Evolutionary conservation across 75 land plant species (phyloP).

Genomic region (Cunninghamia lanceolata): DNA sequence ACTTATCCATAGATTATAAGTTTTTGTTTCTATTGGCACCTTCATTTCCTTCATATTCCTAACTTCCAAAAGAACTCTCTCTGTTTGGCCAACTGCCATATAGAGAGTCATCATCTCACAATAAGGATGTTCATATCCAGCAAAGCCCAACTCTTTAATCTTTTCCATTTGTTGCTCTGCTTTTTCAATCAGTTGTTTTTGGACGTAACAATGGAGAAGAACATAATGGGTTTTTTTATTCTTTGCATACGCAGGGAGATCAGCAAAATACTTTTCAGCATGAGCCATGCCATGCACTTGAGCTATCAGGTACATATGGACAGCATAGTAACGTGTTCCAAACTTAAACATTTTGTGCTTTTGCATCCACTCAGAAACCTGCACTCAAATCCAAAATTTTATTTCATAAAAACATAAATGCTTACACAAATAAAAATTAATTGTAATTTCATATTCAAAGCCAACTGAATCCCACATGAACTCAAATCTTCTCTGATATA

Average conservation of each 20-base stretch:
- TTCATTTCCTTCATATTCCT: conserved; percentile 36
- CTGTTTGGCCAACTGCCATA: conserved; percentile 48
- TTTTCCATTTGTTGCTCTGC: conserved; percentile 57
- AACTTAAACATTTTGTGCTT: conserved; percentile 32
- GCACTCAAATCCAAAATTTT: conserved; percentile 14
- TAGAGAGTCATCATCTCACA: conserved; percentile 79
- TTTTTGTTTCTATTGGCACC: conserved; percentile 39
- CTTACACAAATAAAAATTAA: too few species aligned
- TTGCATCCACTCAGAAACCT: conserved; percentile 77
- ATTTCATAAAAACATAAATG: neutral
- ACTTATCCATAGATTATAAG: conserved; percentile 66
- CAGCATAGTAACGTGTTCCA: conserved; percentile 43
- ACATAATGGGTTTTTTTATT: conserved; percentile 57
- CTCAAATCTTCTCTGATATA: too few species aligned
- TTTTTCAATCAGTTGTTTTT: conserved; percentile 41
- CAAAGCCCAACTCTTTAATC: conserved; percentile 45
- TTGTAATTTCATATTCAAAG: too few species aligned
- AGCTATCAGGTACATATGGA: conserved; percentile 57
- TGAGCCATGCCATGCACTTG: conserved; percentile 55
- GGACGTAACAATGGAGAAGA: conserved; percentile 76
- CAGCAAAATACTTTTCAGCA: conserved; percentile 63
- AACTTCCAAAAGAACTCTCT: conserved; percentile 47
- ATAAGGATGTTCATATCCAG: conserved; percentile 38
- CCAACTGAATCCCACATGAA: too few species aligned
- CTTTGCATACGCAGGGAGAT: conserved; percentile 41